Percentiles rank a stretch among this genome's conserved stretches.
Conservation (phyloP, 768 basidiomycete genomes). For the Podaxis mareebaensis region DNA sequence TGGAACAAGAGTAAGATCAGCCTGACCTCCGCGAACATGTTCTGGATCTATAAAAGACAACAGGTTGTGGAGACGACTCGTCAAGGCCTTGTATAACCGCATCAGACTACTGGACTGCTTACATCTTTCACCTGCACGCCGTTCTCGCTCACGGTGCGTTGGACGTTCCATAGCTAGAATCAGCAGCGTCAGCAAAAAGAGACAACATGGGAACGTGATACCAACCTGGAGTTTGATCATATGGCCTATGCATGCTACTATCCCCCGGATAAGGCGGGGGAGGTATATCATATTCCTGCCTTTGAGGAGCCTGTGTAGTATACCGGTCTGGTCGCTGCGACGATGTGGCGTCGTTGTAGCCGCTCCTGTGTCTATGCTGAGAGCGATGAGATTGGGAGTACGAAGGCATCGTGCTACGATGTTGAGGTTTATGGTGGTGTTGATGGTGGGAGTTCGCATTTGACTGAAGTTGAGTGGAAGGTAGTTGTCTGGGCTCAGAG, state of each 20-base stretch:
- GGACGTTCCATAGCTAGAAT: background rate
- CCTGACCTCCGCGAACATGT: background rate
- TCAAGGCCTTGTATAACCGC: background rate
- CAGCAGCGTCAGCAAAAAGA: background rate
- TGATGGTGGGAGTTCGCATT: background rate
- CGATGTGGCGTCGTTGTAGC: background rate
- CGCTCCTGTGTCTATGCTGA: background rate
- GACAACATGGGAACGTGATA: background rate
- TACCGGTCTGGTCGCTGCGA: background rate
- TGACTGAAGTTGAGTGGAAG: background rate
- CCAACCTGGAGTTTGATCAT: background rate
- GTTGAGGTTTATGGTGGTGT: background rate
- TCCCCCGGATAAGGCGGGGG: slow-evolving; percentile 6
- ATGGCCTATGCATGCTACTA: background rate
- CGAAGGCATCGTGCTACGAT: slow-evolving; percentile 1
- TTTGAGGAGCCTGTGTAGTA: background rate
- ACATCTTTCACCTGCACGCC: slow-evolving; percentile 70
- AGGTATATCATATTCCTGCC: slow-evolving; percentile 5
- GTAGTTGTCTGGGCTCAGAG: background rate
- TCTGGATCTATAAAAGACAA: background rate
- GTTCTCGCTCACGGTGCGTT: background rate
- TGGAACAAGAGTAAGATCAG: background rate
- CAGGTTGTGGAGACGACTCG: background rate
- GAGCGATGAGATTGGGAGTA: background rate
- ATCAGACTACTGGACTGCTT: slow-evolving; percentile 45